Conservation (phyloP, 192 early-diverging fungal genomes). For the Coemansia sp. region DNA sequence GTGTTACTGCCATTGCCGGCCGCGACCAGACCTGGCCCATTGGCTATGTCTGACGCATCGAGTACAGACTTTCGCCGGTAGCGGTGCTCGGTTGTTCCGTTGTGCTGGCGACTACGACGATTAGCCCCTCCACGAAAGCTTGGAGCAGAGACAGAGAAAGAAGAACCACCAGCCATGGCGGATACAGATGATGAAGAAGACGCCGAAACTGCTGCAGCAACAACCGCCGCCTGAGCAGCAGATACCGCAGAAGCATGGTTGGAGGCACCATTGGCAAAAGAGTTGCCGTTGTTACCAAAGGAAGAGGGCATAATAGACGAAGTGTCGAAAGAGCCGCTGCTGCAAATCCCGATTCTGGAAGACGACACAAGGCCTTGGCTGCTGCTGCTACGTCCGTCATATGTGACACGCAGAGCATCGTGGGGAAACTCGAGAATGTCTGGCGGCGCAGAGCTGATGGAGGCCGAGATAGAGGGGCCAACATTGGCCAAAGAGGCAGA, state of each 20-base stretch:
- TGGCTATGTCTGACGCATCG: slow-evolving; percentile 21
- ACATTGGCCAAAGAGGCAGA: slow-evolving; percentile 3
- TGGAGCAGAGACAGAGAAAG: background rate
- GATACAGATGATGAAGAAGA: background rate
- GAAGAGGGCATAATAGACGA: background rate
- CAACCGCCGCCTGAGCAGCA: background rate
- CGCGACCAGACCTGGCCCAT: background rate
- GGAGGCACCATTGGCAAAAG: background rate
- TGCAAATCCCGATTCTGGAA: background rate
- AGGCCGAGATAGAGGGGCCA: background rate
- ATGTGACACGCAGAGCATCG: slow-evolving; percentile 12
- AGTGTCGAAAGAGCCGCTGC: background rate
- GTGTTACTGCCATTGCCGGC: slow-evolving; percentile 11
- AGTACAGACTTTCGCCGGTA: slow-evolving; percentile 54
- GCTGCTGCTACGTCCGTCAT: background rate
- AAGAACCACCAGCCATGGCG: background rate
- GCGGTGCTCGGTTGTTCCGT: slow-evolving; percentile 52
- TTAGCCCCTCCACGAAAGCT: background rate
- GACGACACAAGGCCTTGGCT: background rate
- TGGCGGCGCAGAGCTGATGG: slow-evolving; percentile 38
- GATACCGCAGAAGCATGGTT: background rate
- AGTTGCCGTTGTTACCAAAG: background rate
- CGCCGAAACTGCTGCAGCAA: background rate
- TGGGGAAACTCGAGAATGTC: slow-evolving; percentile 44
- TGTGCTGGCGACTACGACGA: slow-evolving; percentile 25